These are phyloP conservation scores for Ophiognomonia clavigignenti-juglandacearum DNA, from an alignment of 2,329 filamentous ascomycete species.

Conservation along the genomic window DNA sequence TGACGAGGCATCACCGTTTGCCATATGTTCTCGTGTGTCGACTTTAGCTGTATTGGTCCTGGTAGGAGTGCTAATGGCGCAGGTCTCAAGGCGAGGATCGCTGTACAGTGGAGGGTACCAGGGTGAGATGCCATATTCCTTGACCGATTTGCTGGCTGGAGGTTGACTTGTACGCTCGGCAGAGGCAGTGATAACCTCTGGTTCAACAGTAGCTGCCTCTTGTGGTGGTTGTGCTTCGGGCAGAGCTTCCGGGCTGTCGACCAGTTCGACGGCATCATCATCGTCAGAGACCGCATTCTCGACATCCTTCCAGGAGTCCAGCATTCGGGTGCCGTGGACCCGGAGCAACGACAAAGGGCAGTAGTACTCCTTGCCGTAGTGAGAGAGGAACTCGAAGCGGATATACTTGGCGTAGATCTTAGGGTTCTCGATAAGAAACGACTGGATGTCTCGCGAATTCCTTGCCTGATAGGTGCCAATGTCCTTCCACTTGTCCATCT, in stretches of 20 bases:
- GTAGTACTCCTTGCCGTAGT: conserved; percentile 96
- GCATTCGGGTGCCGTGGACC: conserved; percentile 93
- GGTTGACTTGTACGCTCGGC: not conserved
- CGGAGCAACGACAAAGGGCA: conserved; percentile 87
- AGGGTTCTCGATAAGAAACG: conserved; percentile 89
- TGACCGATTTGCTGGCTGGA: conserved; percentile 1
- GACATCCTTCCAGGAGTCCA: conserved; percentile 86
- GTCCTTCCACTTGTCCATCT: conserved; percentile 85
- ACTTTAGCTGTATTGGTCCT: conserved; percentile 20
- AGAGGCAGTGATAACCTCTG: not conserved
- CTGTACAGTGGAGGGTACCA: conserved; percentile 22
- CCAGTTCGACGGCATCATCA: conserved; percentile 43
- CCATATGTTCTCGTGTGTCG: conserved; percentile 9
- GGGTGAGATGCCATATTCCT: conserved; percentile 21
- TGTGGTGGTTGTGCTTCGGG: conserved; percentile 23
- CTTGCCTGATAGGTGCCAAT: conserved; percentile 85
- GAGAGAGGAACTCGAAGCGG: conserved; percentile 83
- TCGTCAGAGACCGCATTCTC: conserved; percentile 60
- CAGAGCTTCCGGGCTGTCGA: conserved; percentile 24
- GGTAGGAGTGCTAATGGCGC: conserved; percentile 22
- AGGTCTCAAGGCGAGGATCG: conserved; percentile 18
- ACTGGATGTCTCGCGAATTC: conserved; percentile 89
- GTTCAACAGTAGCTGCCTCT: conserved; percentile 4
- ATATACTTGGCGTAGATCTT: conserved; percentile 95
- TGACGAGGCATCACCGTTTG: not conserved